phyloP scores from a whole-genome alignment of 1,139 yeast genomes.

The Sugiyamaella paludigena region DNA sequence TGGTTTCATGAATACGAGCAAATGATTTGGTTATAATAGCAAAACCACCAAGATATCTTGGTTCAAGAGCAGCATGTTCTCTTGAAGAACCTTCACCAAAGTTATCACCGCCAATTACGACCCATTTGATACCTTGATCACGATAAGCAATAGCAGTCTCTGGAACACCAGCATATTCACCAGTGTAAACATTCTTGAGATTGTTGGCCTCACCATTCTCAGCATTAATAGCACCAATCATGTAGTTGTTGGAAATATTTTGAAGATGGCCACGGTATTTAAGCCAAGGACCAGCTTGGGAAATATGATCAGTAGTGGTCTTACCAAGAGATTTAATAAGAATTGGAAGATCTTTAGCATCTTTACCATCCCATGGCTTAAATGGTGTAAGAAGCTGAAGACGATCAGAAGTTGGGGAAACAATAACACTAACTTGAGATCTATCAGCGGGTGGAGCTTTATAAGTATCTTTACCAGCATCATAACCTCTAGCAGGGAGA shows the following conservation, averaged over 20 bases:
- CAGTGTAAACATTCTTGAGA: slow-evolving; percentile 86
- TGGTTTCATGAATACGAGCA: slow-evolving; percentile 95
- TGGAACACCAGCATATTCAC: slow-evolving; percentile 93
- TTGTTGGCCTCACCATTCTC: slow-evolving; percentile 95
- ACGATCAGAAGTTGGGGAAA: slow-evolving; percentile 84
- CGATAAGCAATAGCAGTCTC: slow-evolving; percentile 94
- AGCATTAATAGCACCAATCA: slow-evolving; percentile 99
- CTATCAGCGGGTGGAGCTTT: slow-evolving; percentile 97
- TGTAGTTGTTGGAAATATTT: slow-evolving; percentile 97
- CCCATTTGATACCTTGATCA: slow-evolving; percentile 90
- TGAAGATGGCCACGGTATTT: slow-evolving; percentile 99
- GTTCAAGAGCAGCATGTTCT: slow-evolving; percentile 99
- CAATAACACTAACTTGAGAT: slow-evolving; percentile 66
- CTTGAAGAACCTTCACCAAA: slow-evolving; percentile 99
- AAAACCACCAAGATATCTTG: slow-evolving; percentile 98
- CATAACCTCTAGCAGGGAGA: slow-evolving; percentile 91
- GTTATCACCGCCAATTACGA: slow-evolving; percentile 98
- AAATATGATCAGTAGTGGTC: slow-evolving; percentile 98
- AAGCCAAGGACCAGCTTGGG: slow-evolving; percentile 99
- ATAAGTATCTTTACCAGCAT: slow-evolving; percentile 92
- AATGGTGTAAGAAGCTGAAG: slow-evolving; percentile 90
- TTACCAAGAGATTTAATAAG: slow-evolving; percentile 96
- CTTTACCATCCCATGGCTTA: slow-evolving; percentile 95
- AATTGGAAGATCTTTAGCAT: slow-evolving; percentile 83
- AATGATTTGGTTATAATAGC: slow-evolving; percentile 96